These are phyloP conservation scores for Debaryomyces tyrocola DNA, from an alignment of 805 yeast species.

Conservation along the genomic window DNA sequence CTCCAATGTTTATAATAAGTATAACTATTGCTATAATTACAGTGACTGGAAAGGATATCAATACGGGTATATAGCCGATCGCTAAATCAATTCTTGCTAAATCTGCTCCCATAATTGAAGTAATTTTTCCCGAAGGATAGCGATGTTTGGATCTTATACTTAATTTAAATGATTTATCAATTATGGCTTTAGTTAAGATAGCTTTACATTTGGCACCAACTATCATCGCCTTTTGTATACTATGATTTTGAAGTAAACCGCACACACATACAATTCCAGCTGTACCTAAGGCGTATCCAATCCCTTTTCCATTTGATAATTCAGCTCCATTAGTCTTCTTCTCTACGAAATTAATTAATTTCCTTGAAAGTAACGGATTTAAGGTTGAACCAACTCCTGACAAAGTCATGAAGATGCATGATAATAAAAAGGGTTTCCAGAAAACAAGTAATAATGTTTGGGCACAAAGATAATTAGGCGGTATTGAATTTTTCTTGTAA, in stretches of 20 bases:
- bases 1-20: slow-evolving; percentile 15
- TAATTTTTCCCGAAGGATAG: slow-evolving; percentile 13
- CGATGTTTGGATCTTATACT: slow-evolving; percentile 9
- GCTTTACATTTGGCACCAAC: slow-evolving; percentile 13
- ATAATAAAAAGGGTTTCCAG: slow-evolving; percentile 34
- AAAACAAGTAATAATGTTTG: slow-evolving; percentile 47
- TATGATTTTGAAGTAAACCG: slow-evolving; percentile 11
- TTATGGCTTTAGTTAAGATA: slow-evolving; percentile 10
- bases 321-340: slow-evolving; percentile 46
- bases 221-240: slow-evolving; percentile 9
- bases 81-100: slow-evolving; percentile 14
- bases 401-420: slow-evolving; percentile 35
- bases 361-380: slow-evolving; percentile 61
- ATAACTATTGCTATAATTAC: slow-evolving; percentile 12
- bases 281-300: slow-evolving; percentile 74
- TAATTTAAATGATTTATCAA: slow-evolving; percentile 14
- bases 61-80: slow-evolving; percentile 8
- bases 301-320: slow-evolving; percentile 48
- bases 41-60: slow-evolving; percentile 11
- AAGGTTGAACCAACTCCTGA: slow-evolving; percentile 47
- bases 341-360: slow-evolving; percentile 49
- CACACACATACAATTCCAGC: slow-evolving; percentile 41
- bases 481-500: slow-evolving; percentile 15
- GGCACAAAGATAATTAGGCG: slow-evolving; percentile 26
- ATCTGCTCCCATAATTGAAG: slow-evolving; percentile 16